These are phyloP conservation scores for Pistacia integerrima DNA, from an alignment of 345 rosid genomes.

Conservation along the genomic window DNA sequence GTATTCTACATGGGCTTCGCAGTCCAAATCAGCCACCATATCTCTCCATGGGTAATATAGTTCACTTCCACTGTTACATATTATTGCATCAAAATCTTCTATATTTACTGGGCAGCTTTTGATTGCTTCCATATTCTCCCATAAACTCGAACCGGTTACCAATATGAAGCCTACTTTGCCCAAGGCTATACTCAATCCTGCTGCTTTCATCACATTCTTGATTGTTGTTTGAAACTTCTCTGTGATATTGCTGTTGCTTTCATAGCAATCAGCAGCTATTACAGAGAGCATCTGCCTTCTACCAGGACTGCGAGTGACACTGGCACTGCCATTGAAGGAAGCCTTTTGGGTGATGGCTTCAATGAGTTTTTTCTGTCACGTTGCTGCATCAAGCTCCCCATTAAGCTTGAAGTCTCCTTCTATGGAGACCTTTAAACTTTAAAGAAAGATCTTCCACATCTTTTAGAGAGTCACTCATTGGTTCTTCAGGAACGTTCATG, in stretches of 20 bases:
- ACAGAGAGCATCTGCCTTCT: constrained; percentile 82
- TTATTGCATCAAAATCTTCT: constrained; percentile 79
- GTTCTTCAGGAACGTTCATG: constrained; percentile 71
- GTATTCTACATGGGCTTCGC: constrained; percentile 73
- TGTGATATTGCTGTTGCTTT: constrained; percentile 43
- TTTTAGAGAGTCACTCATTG: constrained; percentile 79
- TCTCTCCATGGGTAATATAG: constrained; percentile 83
- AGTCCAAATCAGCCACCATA: constrained; percentile 66
- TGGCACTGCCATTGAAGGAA: constrained; percentile 44
- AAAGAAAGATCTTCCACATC: constrained; percentile 83
- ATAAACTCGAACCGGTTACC: constrained; percentile 61
- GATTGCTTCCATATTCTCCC: constrained; percentile 57
- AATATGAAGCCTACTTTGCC: constrained; percentile 67
- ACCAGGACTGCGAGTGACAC: constrained; percentile 54
- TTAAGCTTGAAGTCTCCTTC: constrained; percentile 75
- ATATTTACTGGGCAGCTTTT: constrained; percentile 51
- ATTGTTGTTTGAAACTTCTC: constrained; percentile 49
- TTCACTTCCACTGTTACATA: constrained; percentile 86
- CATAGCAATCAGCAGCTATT: constrained; percentile 68
- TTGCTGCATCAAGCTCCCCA: constrained; percentile 66
- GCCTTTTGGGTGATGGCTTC: constrained; percentile 60
- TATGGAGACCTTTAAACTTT: constrained; percentile 67
- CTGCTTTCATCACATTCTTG: constrained; percentile 66
- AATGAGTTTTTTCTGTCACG: constrained; percentile 69
- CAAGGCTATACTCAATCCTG: constrained; percentile 45